Base-by-base conservation (phyloP, 2,329 filamentous ascomycete species). In the Aspergillus felis region DNA sequence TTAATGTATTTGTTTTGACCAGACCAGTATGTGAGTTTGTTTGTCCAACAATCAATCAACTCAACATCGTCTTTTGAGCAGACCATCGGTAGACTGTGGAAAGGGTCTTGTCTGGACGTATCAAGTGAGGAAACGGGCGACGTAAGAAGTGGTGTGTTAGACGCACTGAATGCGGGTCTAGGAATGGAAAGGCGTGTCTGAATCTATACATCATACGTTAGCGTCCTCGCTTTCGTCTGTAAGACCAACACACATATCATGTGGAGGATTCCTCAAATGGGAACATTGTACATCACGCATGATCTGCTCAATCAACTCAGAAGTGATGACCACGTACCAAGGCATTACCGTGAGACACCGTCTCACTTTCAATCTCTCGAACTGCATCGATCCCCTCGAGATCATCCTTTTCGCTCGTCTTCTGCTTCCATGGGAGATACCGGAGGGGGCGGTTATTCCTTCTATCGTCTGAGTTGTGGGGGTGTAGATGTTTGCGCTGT, bases 1-100 rank as follows among this genome's bases (percentile, higher is more conserved):
- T 77, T 77, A 25, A 77, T 61, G 38, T 72, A 64, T 27, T 60
- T 54, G 54, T 77, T 77, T 55, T 74, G 71, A 1, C 75, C 75
- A 8, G 75, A 76, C 75, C 75, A 77, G 55, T 76, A 77, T 0
- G 67, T 66, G 50, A 77, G 63, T 48, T 69, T 72, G 50, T 63
- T 69, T 2, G 64, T 68, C 73, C 73, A 77, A 48, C 66, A 69
- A 48, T 76, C 71, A 3, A 66, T 63, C 46, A 77, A 62, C 42
- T 72, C 68, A 46, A 70, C 59, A 28, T 72, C 70, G n/a, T 68
- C 66, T 4, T 53, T 60, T 17, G 64, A 61, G 3, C 64, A 61
- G 9, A 56, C 51, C 14, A 69, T 61, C 2, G 71, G 68, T 8
- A 74, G 60, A 41, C 65, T 68, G 32, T 68, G 58, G 50, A 73